Conservation (phyloP, 2,329 filamentous ascomycete genomes). For the Fusarium sp. region DNA sequence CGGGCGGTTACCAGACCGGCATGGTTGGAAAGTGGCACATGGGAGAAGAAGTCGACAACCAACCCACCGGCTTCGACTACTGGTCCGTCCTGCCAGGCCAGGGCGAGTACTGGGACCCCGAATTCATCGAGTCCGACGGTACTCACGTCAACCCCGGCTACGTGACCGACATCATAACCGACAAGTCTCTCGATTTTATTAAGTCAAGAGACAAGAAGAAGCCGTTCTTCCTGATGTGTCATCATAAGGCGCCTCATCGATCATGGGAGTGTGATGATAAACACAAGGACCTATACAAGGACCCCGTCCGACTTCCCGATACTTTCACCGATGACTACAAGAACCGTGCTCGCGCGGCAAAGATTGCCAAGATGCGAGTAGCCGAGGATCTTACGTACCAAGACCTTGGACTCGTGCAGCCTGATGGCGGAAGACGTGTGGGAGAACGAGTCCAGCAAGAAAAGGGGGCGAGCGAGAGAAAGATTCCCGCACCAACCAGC, state of each 20-base stretch:
- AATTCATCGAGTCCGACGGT: constrained; percentile 57
- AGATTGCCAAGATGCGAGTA: constrained; percentile 63
- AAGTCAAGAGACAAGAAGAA: constrained; percentile 47
- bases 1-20: constrained; percentile 61
- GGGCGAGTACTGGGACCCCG: constrained; percentile 63
- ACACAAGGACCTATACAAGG: constrained; percentile 60
- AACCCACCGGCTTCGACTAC: constrained; percentile 63
- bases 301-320: constrained; percentile 60
- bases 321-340: constrained; percentile 67
- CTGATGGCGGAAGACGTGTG: constrained; percentile 57
- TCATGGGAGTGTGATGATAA: constrained; percentile 63
- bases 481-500: constrained; percentile 37
- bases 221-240: constrained; percentile 67
- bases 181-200: constrained; percentile 60
- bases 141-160: constrained; percentile 54
- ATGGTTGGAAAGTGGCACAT: constrained; percentile 68
- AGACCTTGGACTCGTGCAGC: constrained; percentile 63
- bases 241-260: constrained; percentile 67
- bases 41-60: constrained; percentile 58
- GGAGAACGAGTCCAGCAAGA: constrained; percentile 50
- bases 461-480: constrained; percentile 41
- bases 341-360: constrained; percentile 62
- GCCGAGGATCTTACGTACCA: constrained; percentile 63
- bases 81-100: constrained; percentile 64
- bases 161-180: constrained; percentile 64